These are phyloP conservation scores for Dimocarpus longan DNA, from an alignment of 345 rosid species.

Conservation along the genomic window DNA sequence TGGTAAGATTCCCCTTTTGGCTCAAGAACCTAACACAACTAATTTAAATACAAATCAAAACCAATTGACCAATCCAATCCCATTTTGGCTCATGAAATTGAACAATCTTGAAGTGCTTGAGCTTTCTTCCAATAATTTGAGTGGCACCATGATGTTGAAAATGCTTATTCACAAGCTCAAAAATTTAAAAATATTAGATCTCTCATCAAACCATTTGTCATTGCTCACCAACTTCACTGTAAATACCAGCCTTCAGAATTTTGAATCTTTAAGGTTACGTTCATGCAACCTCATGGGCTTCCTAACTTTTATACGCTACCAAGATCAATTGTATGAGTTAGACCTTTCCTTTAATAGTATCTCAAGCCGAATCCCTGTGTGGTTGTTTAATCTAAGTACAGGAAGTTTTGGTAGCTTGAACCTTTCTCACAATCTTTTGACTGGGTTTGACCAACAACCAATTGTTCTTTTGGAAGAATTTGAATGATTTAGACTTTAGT, in stretches of 20 bases:
- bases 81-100: conserved; percentile 12
- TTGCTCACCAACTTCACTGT: neutral
- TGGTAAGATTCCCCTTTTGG: too few species aligned
- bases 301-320: conserved; percentile 25
- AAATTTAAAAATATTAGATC: neutral
- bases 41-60: too few species aligned
- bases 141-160: neutral
- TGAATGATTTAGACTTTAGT: too few species aligned
- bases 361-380: conserved; percentile 7
- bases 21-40: too few species aligned
- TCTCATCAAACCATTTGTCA: conserved; percentile 20
- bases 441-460: conserved; percentile 9
- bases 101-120: neutral
- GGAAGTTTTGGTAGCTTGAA: neutral
- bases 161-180: neutral
- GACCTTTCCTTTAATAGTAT: conserved; percentile 28
- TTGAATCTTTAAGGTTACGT: neutral
- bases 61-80: neutral
- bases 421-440: conserved; percentile 10
- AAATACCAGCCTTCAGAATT: neutral
- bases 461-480: neutral
- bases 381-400: neutral
- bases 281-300: conserved; percentile 20
- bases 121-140: too few species aligned
- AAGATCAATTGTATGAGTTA: too few species aligned